phyloP scores from a whole-genome alignment of 176 grass and related monocot species.

The Luzula sylvatica region DNA sequence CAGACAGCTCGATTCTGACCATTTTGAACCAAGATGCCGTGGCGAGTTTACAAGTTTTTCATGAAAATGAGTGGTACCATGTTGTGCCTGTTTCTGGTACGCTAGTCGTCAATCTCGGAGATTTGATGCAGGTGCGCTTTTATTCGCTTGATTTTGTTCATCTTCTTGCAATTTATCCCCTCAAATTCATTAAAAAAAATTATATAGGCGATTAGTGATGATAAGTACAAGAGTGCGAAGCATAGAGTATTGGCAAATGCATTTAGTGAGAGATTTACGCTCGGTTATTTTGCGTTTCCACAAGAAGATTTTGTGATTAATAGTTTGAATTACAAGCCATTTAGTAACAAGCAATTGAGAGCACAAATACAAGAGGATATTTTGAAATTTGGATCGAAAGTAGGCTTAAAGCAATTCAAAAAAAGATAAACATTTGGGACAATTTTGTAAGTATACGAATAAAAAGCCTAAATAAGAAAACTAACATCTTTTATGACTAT shows the following conservation, averaged over 20 bases:
- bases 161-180: background rate
- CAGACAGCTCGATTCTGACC: constrained; percentile 71
- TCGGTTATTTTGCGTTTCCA: constrained; percentile 78
- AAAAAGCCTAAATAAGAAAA: too few relatives aligned
- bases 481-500: too few relatives aligned
- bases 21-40: constrained; percentile 45
- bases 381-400: constrained; percentile 42
- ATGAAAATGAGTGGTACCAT: constrained; percentile 24
- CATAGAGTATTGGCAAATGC: constrained; percentile 57
- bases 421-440: too few relatives aligned
- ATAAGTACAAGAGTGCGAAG: constrained; percentile 33
- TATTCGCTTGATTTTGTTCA: background rate
- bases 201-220: constrained; percentile 39
- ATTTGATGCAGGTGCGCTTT: constrained; percentile 41
- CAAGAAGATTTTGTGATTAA: constrained; percentile 28
- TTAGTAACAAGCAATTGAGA: constrained; percentile 53
- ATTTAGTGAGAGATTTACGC: constrained; percentile 33
- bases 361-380: constrained; percentile 63
- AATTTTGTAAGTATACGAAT: too few relatives aligned
- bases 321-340: constrained; percentile 32
- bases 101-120: constrained; percentile 61
- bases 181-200: background rate
- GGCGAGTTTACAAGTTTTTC: constrained; percentile 52
- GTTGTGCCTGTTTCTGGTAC: constrained; percentile 20
- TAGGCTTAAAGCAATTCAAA: constrained; percentile 47